Base-by-base conservation (phyloP, 1,139 yeast species). In the Taphrina confusa region DNA sequence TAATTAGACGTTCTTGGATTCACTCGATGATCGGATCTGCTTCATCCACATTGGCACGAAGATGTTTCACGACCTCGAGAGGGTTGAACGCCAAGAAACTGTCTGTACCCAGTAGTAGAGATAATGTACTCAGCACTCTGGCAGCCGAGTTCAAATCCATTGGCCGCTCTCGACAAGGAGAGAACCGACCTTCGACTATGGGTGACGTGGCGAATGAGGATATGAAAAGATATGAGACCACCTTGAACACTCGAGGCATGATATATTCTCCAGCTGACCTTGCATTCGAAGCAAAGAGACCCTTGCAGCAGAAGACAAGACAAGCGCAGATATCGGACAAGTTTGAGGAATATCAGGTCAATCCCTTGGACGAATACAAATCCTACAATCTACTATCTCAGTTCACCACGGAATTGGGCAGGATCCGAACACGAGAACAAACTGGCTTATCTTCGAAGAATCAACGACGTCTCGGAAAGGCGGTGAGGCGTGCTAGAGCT, bases 401-500 rank as follows among this genome's bases (percentile, higher is more conserved):
- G 25, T 62, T 59, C 45, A 30, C 58, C 8, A 59, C 64, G 23
- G 60, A 59, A 25, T 36, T 62, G 14, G 64, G 64, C n/a, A 54
- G 64, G n/a, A 62, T 62, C 27, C 36, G 55, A 11, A 59, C 65
- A 8, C 25, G 60, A 18, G 54, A 40, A 12, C 62, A 51, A 25
- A 62, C 64, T 12, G 64, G 64, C 9, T 39, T 61, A 16, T 46
- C 54, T 23, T 33, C 51, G n/a, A 45, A 45, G 18, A 49, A 56
- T 28, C 60, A 56, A 20, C 42, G 60, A 16, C 23, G 46, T 22
- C 39, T 46, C n/a, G 54, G 54, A 8, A 46, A 47, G 20, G 60
- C 60, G 12, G 44, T 56, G 57, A 78, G 83, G 68, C 75, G 90
- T 58, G 83, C 89, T 16, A 76, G 90, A 66, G 81, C 84, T 2